A percentile compares a stretch with the other conserved stretches of the same genome.
These are phyloP conservation scores for Pulicaria dysenterica DNA, from an alignment of 129 eudicot species.

Conservation along the genomic window DNA sequence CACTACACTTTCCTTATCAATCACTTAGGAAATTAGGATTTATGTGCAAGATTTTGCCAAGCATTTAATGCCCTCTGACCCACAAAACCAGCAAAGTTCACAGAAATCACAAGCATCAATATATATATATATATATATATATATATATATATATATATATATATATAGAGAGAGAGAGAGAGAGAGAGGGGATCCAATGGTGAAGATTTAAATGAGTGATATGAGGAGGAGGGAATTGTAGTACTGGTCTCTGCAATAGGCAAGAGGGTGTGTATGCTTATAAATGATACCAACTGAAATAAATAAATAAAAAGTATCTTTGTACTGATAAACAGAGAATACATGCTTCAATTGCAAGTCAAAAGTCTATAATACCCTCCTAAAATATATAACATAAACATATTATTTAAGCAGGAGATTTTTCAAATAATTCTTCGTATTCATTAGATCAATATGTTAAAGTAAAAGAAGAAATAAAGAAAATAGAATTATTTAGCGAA, in stretches of 20 bases:
- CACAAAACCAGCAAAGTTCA: constrained; percentile 21
- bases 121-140: too few relatives aligned
- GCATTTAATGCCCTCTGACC: constrained; percentile 23
- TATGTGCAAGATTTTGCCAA: constrained; percentile 5
- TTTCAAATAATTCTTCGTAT: too few relatives aligned
- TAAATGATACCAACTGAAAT: constrained; percentile 1
- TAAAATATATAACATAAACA: too few relatives aligned
- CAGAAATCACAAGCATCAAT: constrained; percentile 4
- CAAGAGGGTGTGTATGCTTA: constrained; percentile 17
- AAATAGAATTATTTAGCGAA: too few relatives aligned
- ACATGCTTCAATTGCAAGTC: background rate
- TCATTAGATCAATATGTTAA: too few relatives aligned
- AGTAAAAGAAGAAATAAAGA: too few relatives aligned
- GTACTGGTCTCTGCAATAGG: constrained; percentile 1
- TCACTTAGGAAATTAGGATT: background rate
- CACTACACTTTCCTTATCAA: background rate
- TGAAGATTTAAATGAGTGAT: constrained; percentile 19
- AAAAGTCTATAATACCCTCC: background rate
- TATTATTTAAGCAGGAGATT: too few relatives aligned
- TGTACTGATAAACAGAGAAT: background rate
- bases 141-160: too few relatives aligned
- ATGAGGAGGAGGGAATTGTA: background rate
- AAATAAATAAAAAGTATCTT: constrained; percentile 7
- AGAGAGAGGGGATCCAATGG: constrained; percentile 20
- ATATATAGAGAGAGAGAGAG: background rate